phyloP scores from a whole-genome alignment of 1,139 yeast genomes.

The Suhomyces bribrorum region DNA sequence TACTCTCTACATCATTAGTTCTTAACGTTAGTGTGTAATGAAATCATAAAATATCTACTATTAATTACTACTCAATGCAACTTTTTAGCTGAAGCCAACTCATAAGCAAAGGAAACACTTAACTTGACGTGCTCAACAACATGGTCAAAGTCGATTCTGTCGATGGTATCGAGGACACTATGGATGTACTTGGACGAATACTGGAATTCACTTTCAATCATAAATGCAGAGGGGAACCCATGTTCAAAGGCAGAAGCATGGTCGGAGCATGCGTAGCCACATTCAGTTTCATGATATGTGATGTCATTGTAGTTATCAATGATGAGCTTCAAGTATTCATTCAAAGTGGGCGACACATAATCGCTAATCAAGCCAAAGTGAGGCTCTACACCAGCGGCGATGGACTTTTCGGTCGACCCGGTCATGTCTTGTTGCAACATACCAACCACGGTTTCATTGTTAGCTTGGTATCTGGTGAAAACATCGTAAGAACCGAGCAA shows the following conservation, averaged over 20 bases:
- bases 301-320: conserved; percentile 64
- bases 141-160: conserved; percentile 56
- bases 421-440: conserved; percentile 97
- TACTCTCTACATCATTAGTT: too few relatives aligned
- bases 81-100: conserved; percentile 45
- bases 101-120: conserved; percentile 68
- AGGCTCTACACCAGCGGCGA: conserved; percentile 59
- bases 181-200: conserved; percentile 71
- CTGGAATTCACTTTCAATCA: conserved; percentile 72
- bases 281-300: conserved; percentile 69
- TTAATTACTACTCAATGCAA: conserved; percentile 7
- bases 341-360: conserved; percentile 61
- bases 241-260: conserved; percentile 82
- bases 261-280: conserved; percentile 95
- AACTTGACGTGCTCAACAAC: conserved; percentile 67
- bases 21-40: not conserved
- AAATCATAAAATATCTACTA: too few relatives aligned
- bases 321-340: conserved; percentile 61
- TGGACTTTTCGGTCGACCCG: conserved; percentile 65
- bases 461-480: conserved; percentile 53
- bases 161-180: conserved; percentile 77
- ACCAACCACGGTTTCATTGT: conserved; percentile 60
- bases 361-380: conserved; percentile 82
- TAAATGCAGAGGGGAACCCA: conserved; percentile 83
- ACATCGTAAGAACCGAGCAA: conserved; percentile 83